Conservation (phyloP, 257 asterid species). For the Ilex asprella region DNA sequence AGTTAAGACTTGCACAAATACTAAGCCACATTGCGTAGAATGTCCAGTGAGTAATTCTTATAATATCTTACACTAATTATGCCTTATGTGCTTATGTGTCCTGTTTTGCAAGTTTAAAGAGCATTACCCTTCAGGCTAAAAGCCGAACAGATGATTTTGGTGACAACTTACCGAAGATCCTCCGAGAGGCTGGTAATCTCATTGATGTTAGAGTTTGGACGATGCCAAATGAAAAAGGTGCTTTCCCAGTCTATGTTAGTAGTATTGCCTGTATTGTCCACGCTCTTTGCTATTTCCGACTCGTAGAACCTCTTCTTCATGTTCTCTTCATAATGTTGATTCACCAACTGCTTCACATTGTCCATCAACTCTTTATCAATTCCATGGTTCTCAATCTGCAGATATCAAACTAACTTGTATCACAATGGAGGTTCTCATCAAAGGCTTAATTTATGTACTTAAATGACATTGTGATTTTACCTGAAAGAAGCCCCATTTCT, state of each 20-base stretch:
- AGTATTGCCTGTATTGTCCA: constrained; percentile 32
- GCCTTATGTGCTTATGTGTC: no score
- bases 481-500: constrained; percentile 89
- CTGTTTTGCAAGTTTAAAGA: background rate
- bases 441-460: background rate
- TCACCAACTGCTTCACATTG: constrained; percentile 54
- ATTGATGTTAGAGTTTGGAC: constrained; percentile 59
- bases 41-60: no score
- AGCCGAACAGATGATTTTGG: background rate
- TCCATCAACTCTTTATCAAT: constrained; percentile 56
- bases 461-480: constrained; percentile 32
- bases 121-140: background rate
- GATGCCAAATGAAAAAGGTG: constrained; percentile 66
- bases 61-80: no score
- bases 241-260: constrained; percentile 63
- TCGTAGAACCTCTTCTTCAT: constrained; percentile 45
- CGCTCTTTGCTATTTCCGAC: constrained; percentile 46
- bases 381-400: constrained; percentile 86
- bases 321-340: constrained; percentile 49
- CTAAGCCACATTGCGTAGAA: no score
- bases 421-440: background rate
- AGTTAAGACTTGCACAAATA: background rate
- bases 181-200: constrained; percentile 37
- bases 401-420: background rate
- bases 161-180: constrained; percentile 47